Evolutionary conservation across 2,329 filamentous ascomycete species (phyloP).

Genomic region (Cladosporium cucumerinum): DNA sequence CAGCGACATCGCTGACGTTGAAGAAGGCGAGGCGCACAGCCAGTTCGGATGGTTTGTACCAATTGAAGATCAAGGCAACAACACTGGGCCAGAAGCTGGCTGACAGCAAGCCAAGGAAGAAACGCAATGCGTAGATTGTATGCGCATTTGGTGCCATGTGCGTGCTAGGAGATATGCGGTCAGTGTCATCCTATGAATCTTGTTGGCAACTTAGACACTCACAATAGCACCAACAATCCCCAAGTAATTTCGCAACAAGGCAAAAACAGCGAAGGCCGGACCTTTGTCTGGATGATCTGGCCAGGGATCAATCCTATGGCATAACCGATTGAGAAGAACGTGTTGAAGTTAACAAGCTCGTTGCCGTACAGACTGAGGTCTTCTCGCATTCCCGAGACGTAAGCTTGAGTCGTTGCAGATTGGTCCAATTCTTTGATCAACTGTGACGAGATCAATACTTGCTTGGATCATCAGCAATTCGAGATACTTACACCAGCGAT

Average conservation of each 20-base stretch:
- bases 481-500: neutral
- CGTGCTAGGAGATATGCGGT: neutral
- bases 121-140: slow-evolving; percentile 5
- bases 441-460: slow-evolving; percentile 21
- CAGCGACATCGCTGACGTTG: slow-evolving; percentile 8
- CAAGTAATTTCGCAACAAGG: slow-evolving; percentile 8
- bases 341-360: slow-evolving; percentile 17
- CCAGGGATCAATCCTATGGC: slow-evolving; percentile 20
- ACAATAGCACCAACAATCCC: slow-evolving; percentile 7
- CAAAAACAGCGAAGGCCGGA: slow-evolving; percentile 11
- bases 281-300: slow-evolving; percentile 17
- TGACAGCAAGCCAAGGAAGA: slow-evolving; percentile 1
- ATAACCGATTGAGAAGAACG: slow-evolving; percentile 20
- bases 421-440: slow-evolving; percentile 49
- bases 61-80: slow-evolving; percentile 43
- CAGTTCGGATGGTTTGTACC: slow-evolving; percentile 43
- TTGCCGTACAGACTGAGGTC: slow-evolving; percentile 4
- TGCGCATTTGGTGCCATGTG: neutral
- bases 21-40: slow-evolving; percentile 40
- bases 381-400: slow-evolving; percentile 21
- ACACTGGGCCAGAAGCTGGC: slow-evolving; percentile 23
- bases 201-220: neutral
- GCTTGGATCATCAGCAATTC: no score
- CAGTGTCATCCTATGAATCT: neutral
- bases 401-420: slow-evolving; percentile 41